Conservation (phyloP, 495 filamentous ascomycete genomes). For the Podospora pseudocomata region DNA sequence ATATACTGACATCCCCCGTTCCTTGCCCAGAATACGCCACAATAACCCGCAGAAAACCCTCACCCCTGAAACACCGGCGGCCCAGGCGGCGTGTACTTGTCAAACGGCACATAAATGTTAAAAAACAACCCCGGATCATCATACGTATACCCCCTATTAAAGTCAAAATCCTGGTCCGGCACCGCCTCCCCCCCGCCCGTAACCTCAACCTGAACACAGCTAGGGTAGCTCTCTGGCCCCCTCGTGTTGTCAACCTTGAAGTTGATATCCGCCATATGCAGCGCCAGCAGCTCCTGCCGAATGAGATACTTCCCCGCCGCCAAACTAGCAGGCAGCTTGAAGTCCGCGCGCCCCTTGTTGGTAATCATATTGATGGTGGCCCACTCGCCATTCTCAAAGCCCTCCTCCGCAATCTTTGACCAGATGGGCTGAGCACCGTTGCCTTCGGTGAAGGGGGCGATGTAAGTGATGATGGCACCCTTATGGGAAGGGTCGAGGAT, state of each 20-base stretch:
- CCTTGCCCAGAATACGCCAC: no score
- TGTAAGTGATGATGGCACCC: constrained; percentile 47
- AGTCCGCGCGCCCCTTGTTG: constrained; percentile 45
- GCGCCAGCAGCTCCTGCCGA: constrained; percentile 38
- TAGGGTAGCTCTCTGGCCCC: constrained; percentile 39
- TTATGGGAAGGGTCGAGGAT: constrained; percentile 46
- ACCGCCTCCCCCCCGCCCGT: constrained; percentile 32
- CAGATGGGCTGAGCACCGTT: constrained; percentile 37
- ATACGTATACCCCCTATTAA: constrained; percentile 32
- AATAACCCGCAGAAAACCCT: no score
- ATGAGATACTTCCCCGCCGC: constrained; percentile 40
- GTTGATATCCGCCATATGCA: constrained; percentile 41
- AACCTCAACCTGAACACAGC: constrained; percentile 44
- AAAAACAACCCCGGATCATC: constrained; percentile 36
- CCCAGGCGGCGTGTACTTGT: constrained; percentile 17
- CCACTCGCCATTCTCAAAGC: constrained; percentile 35
- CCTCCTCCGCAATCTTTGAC: constrained; percentile 50
- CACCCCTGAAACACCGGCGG: constrained; percentile 3
- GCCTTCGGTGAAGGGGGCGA: constrained; percentile 38
- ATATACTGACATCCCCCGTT: no score
- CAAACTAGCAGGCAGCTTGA: constrained; percentile 32
- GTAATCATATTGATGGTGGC: constrained; percentile 42
- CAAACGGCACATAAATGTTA: constrained; percentile 32
- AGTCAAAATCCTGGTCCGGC: constrained; percentile 29
- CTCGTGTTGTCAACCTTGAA: constrained; percentile 30